Percentiles rank a stretch among this genome's conserved stretches.
phyloP scores from a whole-genome alignment of 1,139 yeast genomes.

The Diutina ranongensis region DNA sequence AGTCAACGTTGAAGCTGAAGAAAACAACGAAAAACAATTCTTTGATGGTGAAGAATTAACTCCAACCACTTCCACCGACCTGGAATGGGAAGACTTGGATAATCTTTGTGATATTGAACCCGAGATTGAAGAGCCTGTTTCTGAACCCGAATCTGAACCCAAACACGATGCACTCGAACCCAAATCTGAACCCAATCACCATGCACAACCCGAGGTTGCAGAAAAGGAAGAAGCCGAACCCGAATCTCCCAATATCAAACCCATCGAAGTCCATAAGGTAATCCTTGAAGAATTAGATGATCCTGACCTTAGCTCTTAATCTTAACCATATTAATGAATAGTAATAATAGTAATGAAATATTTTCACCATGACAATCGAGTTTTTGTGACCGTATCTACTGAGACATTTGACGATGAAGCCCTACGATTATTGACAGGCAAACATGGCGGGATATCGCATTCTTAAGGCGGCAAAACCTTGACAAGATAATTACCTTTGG shows the following conservation, averaged over 20 bases:
- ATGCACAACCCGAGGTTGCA: neutral
- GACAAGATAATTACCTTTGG: too few relatives aligned
- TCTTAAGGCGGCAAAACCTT: too few relatives aligned
- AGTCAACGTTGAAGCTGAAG: neutral
- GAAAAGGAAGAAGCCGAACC: neutral
- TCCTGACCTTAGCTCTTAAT: neutral
- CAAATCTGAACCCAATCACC: neutral
- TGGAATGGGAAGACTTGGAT: conserved; percentile 1
- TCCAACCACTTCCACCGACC: neutral
- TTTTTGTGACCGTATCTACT: too few relatives aligned
- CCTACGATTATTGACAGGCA: too few relatives aligned
- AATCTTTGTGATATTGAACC: neutral
- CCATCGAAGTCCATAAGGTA: neutral
- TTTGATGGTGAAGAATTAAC: neutral
- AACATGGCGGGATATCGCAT: too few relatives aligned
- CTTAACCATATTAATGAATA: neutral
- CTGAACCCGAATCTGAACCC: neutral
- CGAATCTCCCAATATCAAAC: conserved; percentile 1
- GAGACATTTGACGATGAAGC: too few relatives aligned
- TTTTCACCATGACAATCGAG: too few relatives aligned
- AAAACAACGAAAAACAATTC: neutral
- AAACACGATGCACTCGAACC: too few relatives aligned
- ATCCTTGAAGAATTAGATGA: conserved; percentile 2
- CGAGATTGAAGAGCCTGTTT: neutral
- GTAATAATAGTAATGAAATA: too few relatives aligned